Evolutionary conservation across 768 basidiomycete genomes (phyloP), one percentile per base, ranked within the genome.

Genomic region (Trametes punicea): DNA sequence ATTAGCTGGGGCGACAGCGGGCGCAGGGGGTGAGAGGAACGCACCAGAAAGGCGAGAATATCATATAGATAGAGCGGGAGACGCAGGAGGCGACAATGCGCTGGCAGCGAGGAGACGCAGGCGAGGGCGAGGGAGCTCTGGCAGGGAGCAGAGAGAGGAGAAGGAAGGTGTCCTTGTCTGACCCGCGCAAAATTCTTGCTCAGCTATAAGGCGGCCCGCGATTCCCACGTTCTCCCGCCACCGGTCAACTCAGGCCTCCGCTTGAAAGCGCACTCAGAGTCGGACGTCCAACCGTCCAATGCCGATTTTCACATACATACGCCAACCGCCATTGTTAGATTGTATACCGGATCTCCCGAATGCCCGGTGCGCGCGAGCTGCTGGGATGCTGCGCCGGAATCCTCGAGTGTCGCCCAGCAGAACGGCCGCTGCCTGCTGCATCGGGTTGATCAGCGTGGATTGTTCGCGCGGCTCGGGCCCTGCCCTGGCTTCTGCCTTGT

Each of bases 191-290:
- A 60, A 60, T 60, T 60, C 41, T 49, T 44, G 25, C 33, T n/a
- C 10, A 4, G 10, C 45, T 60, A 54, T 60, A 55, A 49, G 53
- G 38, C 49, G 20, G 26, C 11, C 26, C 13, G 26, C 15, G 7
- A 21, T 59, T 55, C 58, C 58, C 58, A 55, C 58, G 53, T 54
- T 38, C 33, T 11, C 26, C 36, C 45, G 50, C 50, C 36, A 38
- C 52, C 16, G 30, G 42, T 25, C 42, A 38, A 38, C 16, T 82
- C 11, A n/a, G n/a, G 42, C 56, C 46, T 33, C 46, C 51, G n/a
- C 2, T 69, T n/a, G n/a, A n/a, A n/a, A n/a, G n/a, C n/a, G n/a
- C n/a, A n/a, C n/a, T n/a, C n/a, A n/a, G n/a, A n/a, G n/a, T n/a
- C n/a, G n/a, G n/a, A n/a, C n/a, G n/a, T n/a, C n/a, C n/a, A n/a